phyloP scores from a whole-genome alignment of 208 protist genomes.

The Crithidia brevicula region DNA sequence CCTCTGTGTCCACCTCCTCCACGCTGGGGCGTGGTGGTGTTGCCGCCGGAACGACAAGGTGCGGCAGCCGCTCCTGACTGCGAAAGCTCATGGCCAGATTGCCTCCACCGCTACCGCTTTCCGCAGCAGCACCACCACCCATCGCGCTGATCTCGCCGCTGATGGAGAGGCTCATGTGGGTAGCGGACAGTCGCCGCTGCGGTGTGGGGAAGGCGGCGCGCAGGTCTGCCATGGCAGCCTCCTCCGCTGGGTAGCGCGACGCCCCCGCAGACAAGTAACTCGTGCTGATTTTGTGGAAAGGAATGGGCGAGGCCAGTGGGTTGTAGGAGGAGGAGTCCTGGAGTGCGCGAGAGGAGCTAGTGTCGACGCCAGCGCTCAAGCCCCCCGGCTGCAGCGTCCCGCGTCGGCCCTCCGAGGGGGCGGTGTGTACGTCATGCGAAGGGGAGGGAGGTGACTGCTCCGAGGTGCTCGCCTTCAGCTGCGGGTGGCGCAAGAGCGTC shows the following conservation, averaged over 20 bases:
- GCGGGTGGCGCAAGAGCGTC: conserved; percentile 14
- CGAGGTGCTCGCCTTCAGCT: background rate
- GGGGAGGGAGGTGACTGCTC: background rate
- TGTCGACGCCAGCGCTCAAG: background rate
- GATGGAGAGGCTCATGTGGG: conserved; percentile 7
- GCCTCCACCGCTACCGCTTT: background rate
- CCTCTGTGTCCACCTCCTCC: conserved; percentile 26
- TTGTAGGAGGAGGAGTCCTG: conserved; percentile 4
- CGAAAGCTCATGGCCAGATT: background rate
- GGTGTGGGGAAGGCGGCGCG: background rate
- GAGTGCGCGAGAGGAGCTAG: background rate
- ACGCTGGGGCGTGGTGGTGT: background rate
- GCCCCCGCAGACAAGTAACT: background rate
- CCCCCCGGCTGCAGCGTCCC: background rate
- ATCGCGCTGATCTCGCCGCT: conserved; percentile 16
- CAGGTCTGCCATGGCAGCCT: background rate
- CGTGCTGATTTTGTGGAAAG: conserved; percentile 1
- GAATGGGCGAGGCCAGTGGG: background rate
- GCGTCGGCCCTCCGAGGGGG: background rate
- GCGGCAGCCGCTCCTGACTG: conserved; percentile 7
- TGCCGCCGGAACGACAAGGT: background rate
- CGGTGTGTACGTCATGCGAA: background rate
- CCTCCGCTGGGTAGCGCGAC: background rate
- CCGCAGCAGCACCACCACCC: background rate
- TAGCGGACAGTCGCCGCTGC: conserved; percentile 32